Conservation (phyloP, 495 filamentous ascomycete genomes). For the Darksidea phi region DNA sequence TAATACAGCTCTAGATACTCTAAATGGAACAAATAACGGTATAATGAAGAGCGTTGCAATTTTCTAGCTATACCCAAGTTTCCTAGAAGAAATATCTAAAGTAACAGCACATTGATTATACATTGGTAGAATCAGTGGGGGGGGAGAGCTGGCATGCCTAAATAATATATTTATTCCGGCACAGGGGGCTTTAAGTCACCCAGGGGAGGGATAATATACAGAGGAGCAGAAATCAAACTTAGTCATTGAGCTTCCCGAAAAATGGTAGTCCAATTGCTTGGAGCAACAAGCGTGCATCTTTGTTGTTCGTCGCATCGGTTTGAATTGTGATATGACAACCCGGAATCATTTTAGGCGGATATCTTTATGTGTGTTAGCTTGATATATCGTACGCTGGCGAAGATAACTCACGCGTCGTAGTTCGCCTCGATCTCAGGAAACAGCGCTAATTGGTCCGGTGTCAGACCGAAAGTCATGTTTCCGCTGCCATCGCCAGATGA, state of each 20-base stretch:
- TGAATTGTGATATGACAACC: slow-evolving; percentile 84
- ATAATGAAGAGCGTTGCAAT: too few species aligned
- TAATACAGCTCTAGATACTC: too few species aligned
- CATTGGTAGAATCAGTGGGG: too few species aligned
- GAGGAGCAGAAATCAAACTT: too few species aligned
- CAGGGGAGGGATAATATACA: too few species aligned
- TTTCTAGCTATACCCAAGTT: too few species aligned
- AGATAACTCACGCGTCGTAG: slow-evolving; percentile 73
- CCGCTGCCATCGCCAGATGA: slow-evolving; percentile 77
- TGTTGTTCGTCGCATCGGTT: slow-evolving; percentile 84
- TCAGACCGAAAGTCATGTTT: slow-evolving; percentile 80
- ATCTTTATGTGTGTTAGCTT: slow-evolving; percentile 48
- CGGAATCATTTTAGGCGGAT: slow-evolving; percentile 89
- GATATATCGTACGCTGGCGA: slow-evolving; percentile 6
- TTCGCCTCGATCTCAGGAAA: slow-evolving; percentile 94
- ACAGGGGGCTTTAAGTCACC: too few species aligned
- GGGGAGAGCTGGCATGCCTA: too few species aligned
- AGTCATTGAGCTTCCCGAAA: slow-evolving; percentile 58
- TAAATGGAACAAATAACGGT: too few species aligned
- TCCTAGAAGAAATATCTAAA: too few species aligned
- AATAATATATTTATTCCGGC: too few species aligned
- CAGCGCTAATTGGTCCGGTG: slow-evolving; percentile 64
- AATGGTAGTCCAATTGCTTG: slow-evolving; percentile 82
- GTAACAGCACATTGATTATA: too few species aligned
- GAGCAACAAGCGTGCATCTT: slow-evolving; percentile 83